Conservation (phyloP, 495 filamentous ascomycete species). For the Annulohypoxylon nitens region DNA sequence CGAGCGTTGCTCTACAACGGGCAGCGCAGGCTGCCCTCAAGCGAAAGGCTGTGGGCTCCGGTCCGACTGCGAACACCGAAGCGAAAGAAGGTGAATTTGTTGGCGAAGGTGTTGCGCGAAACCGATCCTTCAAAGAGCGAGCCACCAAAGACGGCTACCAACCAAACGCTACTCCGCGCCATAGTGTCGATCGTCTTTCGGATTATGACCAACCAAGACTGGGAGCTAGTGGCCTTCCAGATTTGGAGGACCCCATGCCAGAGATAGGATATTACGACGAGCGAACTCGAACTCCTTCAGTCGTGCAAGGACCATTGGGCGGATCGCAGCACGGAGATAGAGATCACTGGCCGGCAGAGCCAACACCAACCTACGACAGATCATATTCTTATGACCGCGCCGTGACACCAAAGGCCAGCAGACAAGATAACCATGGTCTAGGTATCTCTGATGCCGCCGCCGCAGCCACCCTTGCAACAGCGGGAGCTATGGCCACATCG, state of each 20-base stretch:
- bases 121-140: conserved; percentile 69
- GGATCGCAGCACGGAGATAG: conserved; percentile 46
- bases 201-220: conserved; percentile 70
- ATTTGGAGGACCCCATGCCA: conserved; percentile 71
- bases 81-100: conserved; percentile 41
- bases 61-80: conserved; percentile 44
- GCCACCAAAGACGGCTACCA: conserved; percentile 60
- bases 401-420: conserved; percentile 53
- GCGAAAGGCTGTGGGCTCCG: conserved; percentile 50
- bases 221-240: conserved; percentile 73
- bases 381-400: conserved; percentile 56
- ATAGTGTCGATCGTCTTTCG: conserved; percentile 76
- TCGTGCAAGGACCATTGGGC: conserved; percentile 55
- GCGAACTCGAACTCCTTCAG: conserved; percentile 52
- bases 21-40: conserved; percentile 63
- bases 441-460: conserved; percentile 57
- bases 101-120: conserved; percentile 58
- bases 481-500: conserved; percentile 57
- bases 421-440: conserved; percentile 47
- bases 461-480: conserved; percentile 60
- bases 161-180: conserved; percentile 77
- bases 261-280: conserved; percentile 75
- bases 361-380: conserved; percentile 56
- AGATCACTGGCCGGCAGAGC: conserved; percentile 56
- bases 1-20: conserved; percentile 62